Percentiles rank a stretch among this genome's conserved stretches.
Conservation (phyloP, 2,329 filamentous ascomycete species). For the Phyllosticta citriasiana region DNA sequence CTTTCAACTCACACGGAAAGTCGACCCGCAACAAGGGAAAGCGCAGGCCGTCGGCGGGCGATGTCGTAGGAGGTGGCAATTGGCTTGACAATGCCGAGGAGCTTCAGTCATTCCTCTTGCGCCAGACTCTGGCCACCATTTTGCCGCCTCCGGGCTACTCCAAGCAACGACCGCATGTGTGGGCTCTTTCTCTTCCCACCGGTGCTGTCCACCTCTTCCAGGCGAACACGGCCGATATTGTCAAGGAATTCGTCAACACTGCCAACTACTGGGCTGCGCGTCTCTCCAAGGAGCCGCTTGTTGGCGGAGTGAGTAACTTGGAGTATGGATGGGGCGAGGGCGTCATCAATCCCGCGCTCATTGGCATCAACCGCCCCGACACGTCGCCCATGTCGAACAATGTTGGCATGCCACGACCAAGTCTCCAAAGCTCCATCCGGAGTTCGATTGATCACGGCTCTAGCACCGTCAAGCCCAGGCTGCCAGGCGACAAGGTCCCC, state of each 20-base stretch:
- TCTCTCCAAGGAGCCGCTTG: slow-evolving; percentile 82
- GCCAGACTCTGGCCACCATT: slow-evolving; percentile 83
- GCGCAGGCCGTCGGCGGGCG: slow-evolving; percentile 43
- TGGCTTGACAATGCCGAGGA: slow-evolving; percentile 96
- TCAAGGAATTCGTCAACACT: slow-evolving; percentile 85
- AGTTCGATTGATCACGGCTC: slow-evolving; percentile 48
- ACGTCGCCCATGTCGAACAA: slow-evolving; percentile 20
- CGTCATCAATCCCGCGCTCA: slow-evolving; percentile 51
- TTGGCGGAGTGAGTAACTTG: slow-evolving; percentile 90
- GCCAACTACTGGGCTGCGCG: slow-evolving; percentile 97
- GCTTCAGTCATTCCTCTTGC: slow-evolving; percentile 74
- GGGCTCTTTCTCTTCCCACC: slow-evolving; percentile 82
- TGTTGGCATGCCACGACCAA: slow-evolving; percentile 42
- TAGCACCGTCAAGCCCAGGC: slow-evolving; percentile 49
- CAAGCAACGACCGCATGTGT: slow-evolving; percentile 80
- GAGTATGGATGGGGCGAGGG: slow-evolving; percentile 94
- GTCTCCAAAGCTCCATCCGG: slow-evolving; percentile 52
- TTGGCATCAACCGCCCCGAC: slow-evolving; percentile 30
- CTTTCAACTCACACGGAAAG: slow-evolving; percentile 71
- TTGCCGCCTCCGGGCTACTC: slow-evolving; percentile 90
- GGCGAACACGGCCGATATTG: slow-evolving; percentile 88
- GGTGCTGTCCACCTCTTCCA: slow-evolving; percentile 98
- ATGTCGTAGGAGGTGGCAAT: slow-evolving; percentile 85
- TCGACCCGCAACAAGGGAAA: slow-evolving; percentile 59
- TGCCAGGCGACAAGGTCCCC: slow-evolving; percentile 74